These are phyloP conservation scores for Silene conica DNA, from an alignment of 148 eudicot genomes.

Conservation along the genomic window DNA sequence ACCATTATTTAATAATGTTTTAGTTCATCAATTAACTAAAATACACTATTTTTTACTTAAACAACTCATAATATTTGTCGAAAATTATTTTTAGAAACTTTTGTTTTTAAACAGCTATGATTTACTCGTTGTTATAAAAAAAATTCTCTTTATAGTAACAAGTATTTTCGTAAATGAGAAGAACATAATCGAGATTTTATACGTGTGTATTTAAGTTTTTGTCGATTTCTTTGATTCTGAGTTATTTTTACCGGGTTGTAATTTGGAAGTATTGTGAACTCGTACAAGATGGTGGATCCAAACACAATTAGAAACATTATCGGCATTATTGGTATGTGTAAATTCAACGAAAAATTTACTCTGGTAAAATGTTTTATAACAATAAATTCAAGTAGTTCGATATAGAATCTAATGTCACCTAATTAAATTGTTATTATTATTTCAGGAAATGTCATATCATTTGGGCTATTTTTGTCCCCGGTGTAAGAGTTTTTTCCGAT, in stretches of 20 bases:
- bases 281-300: conserved; percentile 25
- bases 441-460: conserved; percentile 67
- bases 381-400: too few species aligned
- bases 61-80: not conserved
- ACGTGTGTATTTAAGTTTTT: not conserved
- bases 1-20: not conserved
- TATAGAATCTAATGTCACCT: not conserved
- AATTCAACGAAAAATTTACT: too few species aligned
- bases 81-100: not conserved
- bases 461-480: conserved; percentile 55
- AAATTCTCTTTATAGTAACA: not conserved
- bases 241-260: not conserved
- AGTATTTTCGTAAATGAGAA: not conserved
- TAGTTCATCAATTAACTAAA: not conserved
- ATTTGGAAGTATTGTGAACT: not conserved
- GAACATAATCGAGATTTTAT: too few species aligned
- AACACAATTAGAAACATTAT: conserved; percentile 11
- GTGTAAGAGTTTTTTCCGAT: conserved; percentile 28
- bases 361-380: too few species aligned
- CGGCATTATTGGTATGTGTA: conserved; percentile 34
- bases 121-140: not conserved
- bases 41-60: not conserved
- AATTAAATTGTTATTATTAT: not conserved
- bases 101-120: not conserved
- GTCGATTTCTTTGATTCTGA: not conserved